Base-by-base conservation (phyloP, 257 asterid species). In the Gardenia jasminoides region DNA sequence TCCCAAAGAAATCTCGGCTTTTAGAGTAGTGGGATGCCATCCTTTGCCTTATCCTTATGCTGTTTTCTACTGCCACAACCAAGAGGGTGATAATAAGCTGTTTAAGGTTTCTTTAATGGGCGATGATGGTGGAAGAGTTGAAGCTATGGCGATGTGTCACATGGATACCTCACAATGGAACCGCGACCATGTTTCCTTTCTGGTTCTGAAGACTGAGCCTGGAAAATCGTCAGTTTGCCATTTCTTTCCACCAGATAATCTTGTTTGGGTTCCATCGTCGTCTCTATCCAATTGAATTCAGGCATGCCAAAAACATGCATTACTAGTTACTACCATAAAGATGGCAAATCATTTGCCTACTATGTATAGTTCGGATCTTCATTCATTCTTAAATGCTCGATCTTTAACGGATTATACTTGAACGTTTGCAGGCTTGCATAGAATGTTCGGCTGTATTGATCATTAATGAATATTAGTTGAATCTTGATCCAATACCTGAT, bases 41-140 rank as follows among this genome's bases (percentile, higher is more conserved):
- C 72, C 82, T 68, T 76, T 95, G 86, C 97, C 98, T 77, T 95
- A 95, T 76, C 98, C 99, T 9, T 95, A 95, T 71, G 90, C 93
- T 4, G 97, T 93, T 15, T 88, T 87, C 59, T 95, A 93, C 85
- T 92, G 99, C 52, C 98, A 95, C 28, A 77, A 91, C 30, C 97
- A 92, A 76, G 87, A 71, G 4, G 81, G 93, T 2, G 93, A 88
- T 70, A 88, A 82, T 59, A 87, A 83, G 86, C 72, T 91, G 65
- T 88, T 85, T 76, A 88, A 82, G 76, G 76, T 72, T 11, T 62
- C 69, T 7, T 39, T 82, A 12, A 6, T 65, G 0, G 85, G 85
- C 20, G 85, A 81, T 6, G 72, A 77, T 62, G 84, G 82, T 0
- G 78, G 76, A 48, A 82, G 65, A 30, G 78, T 82, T 30, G 85